These are phyloP conservation scores for Chrysoporthe austroafricana DNA, from an alignment of 2,329 filamentous ascomycete genomes.

Conservation along the genomic window DNA sequence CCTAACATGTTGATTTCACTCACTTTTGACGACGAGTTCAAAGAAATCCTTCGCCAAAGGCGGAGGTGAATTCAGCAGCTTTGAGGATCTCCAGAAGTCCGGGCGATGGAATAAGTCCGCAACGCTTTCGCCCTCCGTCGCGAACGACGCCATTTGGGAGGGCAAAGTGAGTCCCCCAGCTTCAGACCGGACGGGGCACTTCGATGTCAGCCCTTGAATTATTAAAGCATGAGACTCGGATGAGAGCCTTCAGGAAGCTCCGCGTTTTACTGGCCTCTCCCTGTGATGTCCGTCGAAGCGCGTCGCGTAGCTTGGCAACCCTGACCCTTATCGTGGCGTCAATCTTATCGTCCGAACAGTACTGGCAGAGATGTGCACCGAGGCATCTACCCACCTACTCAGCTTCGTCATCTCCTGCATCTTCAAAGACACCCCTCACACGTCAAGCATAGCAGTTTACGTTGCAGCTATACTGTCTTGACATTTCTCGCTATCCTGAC, in stretches of 20 bases:
- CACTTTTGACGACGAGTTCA: constrained; percentile 43
- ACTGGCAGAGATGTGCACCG: neutral
- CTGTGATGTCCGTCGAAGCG: neutral
- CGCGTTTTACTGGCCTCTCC: neutral
- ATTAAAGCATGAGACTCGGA: neutral
- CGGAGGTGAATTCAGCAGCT: constrained; percentile 45
- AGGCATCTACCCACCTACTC: neutral
- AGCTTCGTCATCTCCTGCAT: neutral
- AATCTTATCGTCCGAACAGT: constrained; percentile 2
- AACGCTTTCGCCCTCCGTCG: constrained; percentile 47
- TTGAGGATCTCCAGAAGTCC: constrained; percentile 62
- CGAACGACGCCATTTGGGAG: constrained; percentile 24
- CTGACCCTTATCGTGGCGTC: neutral
- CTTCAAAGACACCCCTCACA: neutral
- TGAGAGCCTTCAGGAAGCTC: neutral
- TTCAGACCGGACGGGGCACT: neutral
- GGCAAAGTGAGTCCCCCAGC: neutral
- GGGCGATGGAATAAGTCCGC: constrained; percentile 67
- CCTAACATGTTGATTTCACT: neutral
- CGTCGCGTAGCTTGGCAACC: constrained; percentile 3
- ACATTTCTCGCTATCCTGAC: no score
- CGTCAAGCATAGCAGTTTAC: neutral
- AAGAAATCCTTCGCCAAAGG: constrained; percentile 46
- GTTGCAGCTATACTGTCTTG: neutral
- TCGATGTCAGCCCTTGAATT: neutral